Base-by-base conservation (phyloP, 2,329 filamentous ascomycete genomes). In the Scedosporium aurantiacum region DNA sequence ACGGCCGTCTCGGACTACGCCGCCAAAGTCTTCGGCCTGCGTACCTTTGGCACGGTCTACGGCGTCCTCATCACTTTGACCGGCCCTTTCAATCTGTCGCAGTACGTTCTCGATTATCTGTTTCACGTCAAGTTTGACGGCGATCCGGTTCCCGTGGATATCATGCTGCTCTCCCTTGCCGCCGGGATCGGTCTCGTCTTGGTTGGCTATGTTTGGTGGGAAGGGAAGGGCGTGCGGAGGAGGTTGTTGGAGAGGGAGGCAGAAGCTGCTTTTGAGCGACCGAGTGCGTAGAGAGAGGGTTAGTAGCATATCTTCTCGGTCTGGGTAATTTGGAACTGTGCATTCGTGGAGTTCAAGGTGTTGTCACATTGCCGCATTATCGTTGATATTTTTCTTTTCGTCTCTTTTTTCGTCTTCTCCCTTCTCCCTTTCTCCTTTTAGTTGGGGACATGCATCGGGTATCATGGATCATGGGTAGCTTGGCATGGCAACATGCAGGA, bases 21-120 rank as follows among this genome's bases (percentile, higher is more conserved):
- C 21, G 91, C 90, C 63, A 96, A 96, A 74, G 91, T 96, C 41
- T 96, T 96, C 71, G 91, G 91, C 16, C 96, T 96, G 75, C 82
- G 86, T 63, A 96, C 91, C 0, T 96, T 96, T 67, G 92, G 91
- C 55, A 96, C 90, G 62, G 91, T 97, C n/a, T 96, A 96, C 73
- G 91, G 91, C 10, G 80, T 92, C 21, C 89, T 96, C 66, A 96
- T 96, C 67, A 95, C 90, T 73, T 75, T 94, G 1, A 87, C 91
- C 0, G 91, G 92, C 0, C 72, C 96, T 0, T 81, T 91, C 68
- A 96, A 95, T 73, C 92, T 97, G 69, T 83, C 83, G 1, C 91
- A 96, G 75, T 87, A 87, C 4, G 90, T 83, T 0, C 78, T 96
- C 40, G 91, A 96, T 71, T 83, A 86, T 25, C 71, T 93, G 41